Evolutionary conservation across 768 basidiomycete species (phyloP), one percentile per base, ranked within the genome.

Genomic region (Lyophyllum shimeji): DNA sequence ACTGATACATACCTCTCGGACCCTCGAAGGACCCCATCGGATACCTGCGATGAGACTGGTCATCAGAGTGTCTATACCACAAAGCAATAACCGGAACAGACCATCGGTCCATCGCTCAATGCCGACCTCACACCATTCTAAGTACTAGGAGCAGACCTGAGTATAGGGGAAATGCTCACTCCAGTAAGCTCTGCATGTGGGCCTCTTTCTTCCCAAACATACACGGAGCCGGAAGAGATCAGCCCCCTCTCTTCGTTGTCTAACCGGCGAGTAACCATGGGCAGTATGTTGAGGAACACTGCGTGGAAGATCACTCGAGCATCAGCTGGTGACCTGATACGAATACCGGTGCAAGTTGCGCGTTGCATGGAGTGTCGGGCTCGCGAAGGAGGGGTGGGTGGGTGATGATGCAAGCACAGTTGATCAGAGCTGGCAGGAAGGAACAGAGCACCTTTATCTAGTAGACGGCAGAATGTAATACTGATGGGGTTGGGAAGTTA

Each of bases 101-200:
- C 85, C 89, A 63, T 91, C 89, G 18, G 89, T 91, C 89, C 89
- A 91, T 53, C 89, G 77, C 70, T 90, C 88, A 34, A 91, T 89
- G 48, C 88, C 89, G 45, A 89, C 83, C 88, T 90, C 42, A 50
- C n/a, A 47, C 46, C 27, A 46, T n/a, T 37, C 18, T 57, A 55
- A 58, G 21, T 39, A 60, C 47, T 9, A 29, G 9, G 60, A 45
- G 46, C 46, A 46, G 33, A 29, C 39, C 21, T 18, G 15, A 18
- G 23, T 20, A 12, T 44, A 45, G 37, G 25, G 25, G 20, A 40
- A 48, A 2, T 37, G 72, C 81, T 67, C 71, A 90, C 87, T 59
- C 89, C 87, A 55, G 86, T 87, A 25, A 87, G 74, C 59, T 89
- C 89, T 47, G 85, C 77, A 55, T 86, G 82, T 39, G 87, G 82